A percentile compares a stretch with the other conserved stretches of the same genome.
phyloP scores from a whole-genome alignment of 176 grass and related monocot species.

The Raddia distichophylla region DNA sequence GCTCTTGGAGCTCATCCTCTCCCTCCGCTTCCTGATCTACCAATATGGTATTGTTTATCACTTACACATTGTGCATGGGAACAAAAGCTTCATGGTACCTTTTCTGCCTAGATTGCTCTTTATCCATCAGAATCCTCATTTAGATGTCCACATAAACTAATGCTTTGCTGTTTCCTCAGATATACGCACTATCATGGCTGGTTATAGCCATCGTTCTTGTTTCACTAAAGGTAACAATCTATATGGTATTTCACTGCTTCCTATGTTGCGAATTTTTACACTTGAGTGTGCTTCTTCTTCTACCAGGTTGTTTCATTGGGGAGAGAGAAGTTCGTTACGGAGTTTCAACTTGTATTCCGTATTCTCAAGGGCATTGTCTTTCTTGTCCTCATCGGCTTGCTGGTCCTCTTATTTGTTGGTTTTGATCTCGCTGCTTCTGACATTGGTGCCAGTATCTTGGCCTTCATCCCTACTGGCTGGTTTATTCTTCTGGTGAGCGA shows the following conservation, averaged over 20 bases:
- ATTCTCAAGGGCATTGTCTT: slow-evolving; percentile 62
- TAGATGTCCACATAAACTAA: slow-evolving; percentile 19
- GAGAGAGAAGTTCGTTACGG: slow-evolving; percentile 57
- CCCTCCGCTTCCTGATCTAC: slow-evolving; percentile 68
- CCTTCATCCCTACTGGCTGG: slow-evolving; percentile 79
- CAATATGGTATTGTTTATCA: slow-evolving; percentile 85
- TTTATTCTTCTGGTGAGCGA: slow-evolving; percentile 66
- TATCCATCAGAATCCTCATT: slow-evolving; percentile 9
- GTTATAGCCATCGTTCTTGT: slow-evolving; percentile 57
- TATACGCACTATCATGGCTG: slow-evolving; percentile 75
- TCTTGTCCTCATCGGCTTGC: slow-evolving; percentile 41
- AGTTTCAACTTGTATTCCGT: slow-evolving; percentile 66
- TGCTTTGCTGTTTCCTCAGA: slow-evolving; percentile 41
- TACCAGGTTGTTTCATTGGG: slow-evolving; percentile 59
- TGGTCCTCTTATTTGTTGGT: slow-evolving; percentile 48
- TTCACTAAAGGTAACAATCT: slow-evolving; percentile 59
- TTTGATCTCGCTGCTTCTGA: slow-evolving; percentile 46
- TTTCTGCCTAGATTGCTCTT: slow-evolving; percentile 20
- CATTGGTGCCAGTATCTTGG: slow-evolving; percentile 58
- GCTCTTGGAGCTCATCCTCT: slow-evolving; percentile 62
- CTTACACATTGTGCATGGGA: slow-evolving; percentile 52
- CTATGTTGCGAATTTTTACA: slow-evolving; percentile 16
- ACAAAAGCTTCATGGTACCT: slow-evolving; percentile 65
- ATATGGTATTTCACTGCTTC: slow-evolving; percentile 13
- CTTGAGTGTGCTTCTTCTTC: not conserved